phyloP scores from a whole-genome alignment of 768 basidiomycete species.

The Kwoniella mangroviensis region DNA sequence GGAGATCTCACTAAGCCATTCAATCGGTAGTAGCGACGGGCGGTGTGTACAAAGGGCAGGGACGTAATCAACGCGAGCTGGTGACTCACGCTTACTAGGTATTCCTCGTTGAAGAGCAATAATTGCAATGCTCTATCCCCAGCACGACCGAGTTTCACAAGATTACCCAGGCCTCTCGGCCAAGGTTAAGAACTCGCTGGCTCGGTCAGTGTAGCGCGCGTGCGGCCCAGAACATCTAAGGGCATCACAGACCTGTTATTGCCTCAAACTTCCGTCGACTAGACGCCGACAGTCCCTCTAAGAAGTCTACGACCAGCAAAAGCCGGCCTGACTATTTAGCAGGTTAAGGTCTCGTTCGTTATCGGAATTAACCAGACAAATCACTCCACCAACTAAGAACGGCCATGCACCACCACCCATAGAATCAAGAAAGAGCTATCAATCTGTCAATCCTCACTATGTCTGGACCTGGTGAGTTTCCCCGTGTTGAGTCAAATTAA shows the following conservation, averaged over 20 bases:
- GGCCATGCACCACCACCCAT: slow-evolving; percentile 88
- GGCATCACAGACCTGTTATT: slow-evolving; percentile 91
- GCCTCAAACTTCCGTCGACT: slow-evolving; percentile 84
- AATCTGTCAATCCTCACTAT: slow-evolving; percentile 78
- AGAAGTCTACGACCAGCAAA: slow-evolving; percentile 77
- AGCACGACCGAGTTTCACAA: slow-evolving; percentile 79
- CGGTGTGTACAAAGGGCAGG: slow-evolving; percentile 90
- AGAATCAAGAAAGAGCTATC: slow-evolving; percentile 83
- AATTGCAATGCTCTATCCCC: slow-evolving; percentile 90
- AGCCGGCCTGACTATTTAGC: slow-evolving; percentile 84
- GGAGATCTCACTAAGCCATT: slow-evolving; percentile 87
- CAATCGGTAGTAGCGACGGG: slow-evolving; percentile 89
- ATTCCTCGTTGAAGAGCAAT: slow-evolving; percentile 91
- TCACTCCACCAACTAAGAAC: slow-evolving; percentile 88
- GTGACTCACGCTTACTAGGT: slow-evolving; percentile 86
- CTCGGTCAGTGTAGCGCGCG: slow-evolving; percentile 86
- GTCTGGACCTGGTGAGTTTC: slow-evolving; percentile 81
- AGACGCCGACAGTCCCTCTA: slow-evolving; percentile 83
- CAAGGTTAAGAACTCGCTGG: slow-evolving; percentile 79
- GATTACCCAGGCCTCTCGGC: slow-evolving; percentile 76
- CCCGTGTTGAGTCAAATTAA: slow-evolving; percentile 85
- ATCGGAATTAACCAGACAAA: slow-evolving; percentile 97
- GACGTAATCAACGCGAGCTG: slow-evolving; percentile 87
- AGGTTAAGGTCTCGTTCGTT: slow-evolving; percentile 92
- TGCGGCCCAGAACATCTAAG: slow-evolving; percentile 89